These are phyloP conservation scores for Toxicodendron radicans DNA, from an alignment of 345 rosid genomes.

Conservation along the genomic window DNA sequence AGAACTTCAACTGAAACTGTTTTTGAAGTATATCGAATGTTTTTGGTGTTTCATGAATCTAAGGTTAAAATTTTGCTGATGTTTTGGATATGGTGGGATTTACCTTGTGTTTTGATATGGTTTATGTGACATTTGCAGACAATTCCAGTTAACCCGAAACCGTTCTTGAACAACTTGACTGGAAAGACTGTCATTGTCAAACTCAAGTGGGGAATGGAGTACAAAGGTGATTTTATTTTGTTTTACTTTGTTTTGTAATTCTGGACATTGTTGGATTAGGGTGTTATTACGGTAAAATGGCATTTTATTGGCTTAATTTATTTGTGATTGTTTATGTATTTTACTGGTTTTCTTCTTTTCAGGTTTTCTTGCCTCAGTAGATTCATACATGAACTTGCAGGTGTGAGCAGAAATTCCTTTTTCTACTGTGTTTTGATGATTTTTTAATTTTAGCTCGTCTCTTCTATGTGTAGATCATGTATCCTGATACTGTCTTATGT, in stretches of 20 bases:
- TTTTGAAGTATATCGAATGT: too few species aligned
- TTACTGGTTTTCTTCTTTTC: conserved; percentile 10
- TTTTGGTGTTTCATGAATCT: not conserved
- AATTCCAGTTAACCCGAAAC: conserved; percentile 22
- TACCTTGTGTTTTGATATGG: not conserved
- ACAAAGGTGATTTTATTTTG: conserved; percentile 6
- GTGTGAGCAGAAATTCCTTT: conserved; percentile 27
- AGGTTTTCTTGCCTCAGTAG: conserved; percentile 94
- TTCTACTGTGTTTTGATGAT: not conserved
- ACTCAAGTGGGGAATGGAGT: conserved; percentile 28
- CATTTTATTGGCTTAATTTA: not conserved
- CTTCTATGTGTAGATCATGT: not conserved
- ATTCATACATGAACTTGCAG: conserved; percentile 98
- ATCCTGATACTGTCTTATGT: not conserved
- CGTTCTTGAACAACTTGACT: conserved; percentile 22
- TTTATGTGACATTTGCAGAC: conserved; percentile 10
- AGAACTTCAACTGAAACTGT: too few species aligned
- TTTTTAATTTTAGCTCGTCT: too few species aligned
- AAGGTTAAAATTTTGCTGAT: not conserved
- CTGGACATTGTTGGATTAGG: not conserved
- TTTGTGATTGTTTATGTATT: not conserved
- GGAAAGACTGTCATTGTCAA: conserved; percentile 24
- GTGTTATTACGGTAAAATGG: not conserved
- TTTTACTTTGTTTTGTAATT: not conserved
- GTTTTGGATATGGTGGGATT: not conserved